phyloP scores from a whole-genome alignment of 805 yeast species.

The Kodamaea sagamina region DNA sequence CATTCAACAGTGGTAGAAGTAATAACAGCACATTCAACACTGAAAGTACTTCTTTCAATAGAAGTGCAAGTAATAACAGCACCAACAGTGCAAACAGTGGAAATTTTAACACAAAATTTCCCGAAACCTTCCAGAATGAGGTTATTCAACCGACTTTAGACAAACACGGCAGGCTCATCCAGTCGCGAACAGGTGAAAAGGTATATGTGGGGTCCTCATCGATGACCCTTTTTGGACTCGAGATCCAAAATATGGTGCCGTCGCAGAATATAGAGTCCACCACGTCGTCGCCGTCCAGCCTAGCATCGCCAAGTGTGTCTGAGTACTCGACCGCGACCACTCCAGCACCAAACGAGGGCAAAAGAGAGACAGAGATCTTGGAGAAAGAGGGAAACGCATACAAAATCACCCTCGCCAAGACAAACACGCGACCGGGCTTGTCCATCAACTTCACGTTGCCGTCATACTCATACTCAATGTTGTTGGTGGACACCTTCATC shows the following conservation, averaged over 20 bases:
- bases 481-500: slow-evolving; percentile 72
- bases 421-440: slow-evolving; percentile 66
- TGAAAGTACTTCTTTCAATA: neutral
- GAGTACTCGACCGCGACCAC: neutral
- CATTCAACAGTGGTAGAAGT: slow-evolving; percentile 1
- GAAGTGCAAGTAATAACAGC: too few species aligned
- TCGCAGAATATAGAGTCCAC: slow-evolving; percentile 19
- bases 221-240: slow-evolving; percentile 78
- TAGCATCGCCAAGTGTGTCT: slow-evolving; percentile 13
- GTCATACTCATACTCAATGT: slow-evolving; percentile 72
- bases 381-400: slow-evolving; percentile 80
- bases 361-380: slow-evolving; percentile 55
- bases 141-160: slow-evolving; percentile 72
- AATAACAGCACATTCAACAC: neutral
- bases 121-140: slow-evolving; percentile 39
- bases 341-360: slow-evolving; percentile 13
- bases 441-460: slow-evolving; percentile 74
- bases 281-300: slow-evolving; percentile 15
- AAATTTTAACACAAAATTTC: too few species aligned
- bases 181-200: slow-evolving; percentile 73
- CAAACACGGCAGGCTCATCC: slow-evolving; percentile 68
- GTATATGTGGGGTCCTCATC: slow-evolving; percentile 81
- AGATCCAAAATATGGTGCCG: slow-evolving; percentile 66
- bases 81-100: too few species aligned
- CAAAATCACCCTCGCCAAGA: slow-evolving; percentile 65